Evolutionary conservation across 2,329 filamentous ascomycete species (phyloP).

Genomic region (Sporothrix phasma): DNA sequence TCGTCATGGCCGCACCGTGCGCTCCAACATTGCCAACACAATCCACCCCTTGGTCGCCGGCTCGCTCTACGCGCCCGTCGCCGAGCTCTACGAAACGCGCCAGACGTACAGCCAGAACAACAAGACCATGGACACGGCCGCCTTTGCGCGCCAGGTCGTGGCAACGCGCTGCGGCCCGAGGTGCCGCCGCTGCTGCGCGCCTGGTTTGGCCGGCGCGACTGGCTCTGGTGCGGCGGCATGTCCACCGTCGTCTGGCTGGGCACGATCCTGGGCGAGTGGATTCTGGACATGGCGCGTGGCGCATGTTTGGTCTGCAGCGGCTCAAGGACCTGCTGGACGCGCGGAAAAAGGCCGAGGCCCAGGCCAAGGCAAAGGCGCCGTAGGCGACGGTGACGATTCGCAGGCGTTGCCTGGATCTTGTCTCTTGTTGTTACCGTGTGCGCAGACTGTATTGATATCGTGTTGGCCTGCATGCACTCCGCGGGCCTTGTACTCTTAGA

Average conservation of each 20-base stretch:
- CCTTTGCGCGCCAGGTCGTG: constrained; percentile 36
- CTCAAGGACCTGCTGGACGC: constrained; percentile 24
- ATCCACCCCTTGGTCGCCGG: constrained; percentile 32
- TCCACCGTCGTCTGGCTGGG: constrained; percentile 31
- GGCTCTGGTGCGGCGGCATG: constrained; percentile 33
- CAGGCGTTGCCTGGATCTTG: no score
- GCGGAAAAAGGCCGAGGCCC: constrained; percentile 2
- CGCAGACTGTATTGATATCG: no score
- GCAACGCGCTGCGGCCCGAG: constrained; percentile 31
- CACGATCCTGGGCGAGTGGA: constrained; percentile 34
- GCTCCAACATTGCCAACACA: constrained; percentile 39
- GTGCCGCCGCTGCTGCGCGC: constrained; percentile 25
- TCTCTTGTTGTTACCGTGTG: background rate
- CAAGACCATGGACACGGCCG: constrained; percentile 34
- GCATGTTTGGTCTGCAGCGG: constrained; percentile 27
- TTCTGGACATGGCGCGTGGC: constrained; percentile 28
- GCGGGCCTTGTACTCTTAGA: no score
- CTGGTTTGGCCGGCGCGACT: constrained; percentile 34
- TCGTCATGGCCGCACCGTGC: constrained; percentile 44
- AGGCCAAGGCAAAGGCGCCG: background rate
- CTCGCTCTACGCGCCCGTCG: constrained; percentile 39
- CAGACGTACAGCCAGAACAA: constrained; percentile 40
- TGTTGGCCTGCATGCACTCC: background rate
- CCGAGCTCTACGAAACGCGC: constrained; percentile 36
- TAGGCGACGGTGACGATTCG: no score